Base-by-base conservation (phyloP, 768 basidiomycete genomes). In the Xerocomellus amylosporus region DNA sequence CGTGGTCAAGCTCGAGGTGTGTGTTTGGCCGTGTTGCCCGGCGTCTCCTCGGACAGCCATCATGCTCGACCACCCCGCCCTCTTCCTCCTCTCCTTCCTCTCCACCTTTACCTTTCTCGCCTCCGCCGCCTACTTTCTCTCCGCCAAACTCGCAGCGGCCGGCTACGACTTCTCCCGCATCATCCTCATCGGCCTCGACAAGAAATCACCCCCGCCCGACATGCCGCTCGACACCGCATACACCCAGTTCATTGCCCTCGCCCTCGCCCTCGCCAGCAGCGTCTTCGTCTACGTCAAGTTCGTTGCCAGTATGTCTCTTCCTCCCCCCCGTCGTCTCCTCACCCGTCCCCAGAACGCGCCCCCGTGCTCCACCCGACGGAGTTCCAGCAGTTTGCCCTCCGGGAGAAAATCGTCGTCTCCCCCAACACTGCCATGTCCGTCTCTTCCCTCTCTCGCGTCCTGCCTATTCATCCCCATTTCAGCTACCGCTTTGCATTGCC, bases 401-500 rank as follows among this genome's bases (percentile, higher is more conserved):
- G 76, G 50, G 80, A 90, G 62, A 97, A 96, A 73, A 85, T 83
- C 44, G 75, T 83, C 63, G 79, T 98, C 51, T 98, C 95, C 8
- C 91, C 90, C 59, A 99, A 99, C 75, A 99, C 97, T 37, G 96
- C 97, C 65, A 80, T 93, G 93, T 98, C 59, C 54, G 86, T 71
- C 38, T 34, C 45, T 49, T 37, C 28, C 44, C n/a, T 44, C 26
- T 10, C 19, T 47, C 46, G 30, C 15, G 4, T 12, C 39, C 24
- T 4, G 7, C 14, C 15, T 22, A 10, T n/a, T 51, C 46, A 34
- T 17, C 19, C 46, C 12, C 12, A 4, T 41, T 38, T 6, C 65
- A 97, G 95, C 62, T 98, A 98, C 79, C 93, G 93, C 54, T 97
- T 97, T 73, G 85, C 80, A 22, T 80, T 98, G 17, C 91, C 92